Evolutionary conservation across 768 basidiomycete genomes (phyloP).

Genomic region (Paxillus involutus): DNA sequence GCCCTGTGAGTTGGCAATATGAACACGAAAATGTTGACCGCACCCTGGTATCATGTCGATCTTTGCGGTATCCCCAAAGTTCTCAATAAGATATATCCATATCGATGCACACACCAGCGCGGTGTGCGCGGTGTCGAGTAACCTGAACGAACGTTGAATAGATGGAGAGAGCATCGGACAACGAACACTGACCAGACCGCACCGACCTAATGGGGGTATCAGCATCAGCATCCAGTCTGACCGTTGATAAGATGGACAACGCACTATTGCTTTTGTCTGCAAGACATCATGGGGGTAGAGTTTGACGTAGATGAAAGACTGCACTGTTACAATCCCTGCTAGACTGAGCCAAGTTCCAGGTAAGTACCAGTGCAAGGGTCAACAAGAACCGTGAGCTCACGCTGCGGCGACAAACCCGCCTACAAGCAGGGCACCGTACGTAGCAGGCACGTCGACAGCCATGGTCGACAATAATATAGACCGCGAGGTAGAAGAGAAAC

Average conservation of each 20-base stretch:
- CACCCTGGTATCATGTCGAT: conserved; percentile 49
- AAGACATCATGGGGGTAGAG: conserved; percentile 25
- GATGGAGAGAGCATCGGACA: background rate
- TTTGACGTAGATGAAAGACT: conserved; percentile 29
- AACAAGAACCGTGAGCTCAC: conserved; percentile 9
- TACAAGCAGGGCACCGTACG: conserved; percentile 28
- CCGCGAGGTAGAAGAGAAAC: background rate
- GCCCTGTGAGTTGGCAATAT: background rate
- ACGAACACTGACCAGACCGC: conserved; percentile 21
- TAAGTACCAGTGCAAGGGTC: background rate
- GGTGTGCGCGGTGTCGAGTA: conserved; percentile 41
- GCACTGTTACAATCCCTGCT: conserved; percentile 27
- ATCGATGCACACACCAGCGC: conserved; percentile 39
- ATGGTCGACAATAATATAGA: conserved; percentile 1
- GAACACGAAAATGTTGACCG: background rate
- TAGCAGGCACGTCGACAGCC: conserved; percentile 14
- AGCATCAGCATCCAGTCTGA: background rate
- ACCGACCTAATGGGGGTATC: conserved; percentile 18
- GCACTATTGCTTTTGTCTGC: conserved; percentile 23
- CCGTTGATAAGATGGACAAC: background rate
- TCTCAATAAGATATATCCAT: conserved; percentile 43
- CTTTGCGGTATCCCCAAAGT: conserved; percentile 38
- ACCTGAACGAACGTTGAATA: conserved; percentile 9
- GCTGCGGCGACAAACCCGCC: conserved; percentile 30
- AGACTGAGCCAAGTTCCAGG: conserved; percentile 11